Conservation (phyloP, 2,329 filamentous ascomycete species). For the Botryotinia convoluta region DNA sequence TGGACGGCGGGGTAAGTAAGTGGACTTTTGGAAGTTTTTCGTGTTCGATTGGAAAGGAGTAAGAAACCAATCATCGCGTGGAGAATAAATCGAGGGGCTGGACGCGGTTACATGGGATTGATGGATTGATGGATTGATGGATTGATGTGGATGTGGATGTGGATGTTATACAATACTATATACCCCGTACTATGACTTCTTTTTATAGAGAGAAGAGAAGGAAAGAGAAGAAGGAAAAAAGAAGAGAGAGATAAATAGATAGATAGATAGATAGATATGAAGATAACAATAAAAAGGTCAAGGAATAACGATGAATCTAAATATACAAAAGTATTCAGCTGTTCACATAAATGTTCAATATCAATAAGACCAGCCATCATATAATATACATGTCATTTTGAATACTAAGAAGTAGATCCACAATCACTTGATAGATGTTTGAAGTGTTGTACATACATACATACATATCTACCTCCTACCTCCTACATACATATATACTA, state of each 20-base stretch:
- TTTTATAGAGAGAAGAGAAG: not conserved
- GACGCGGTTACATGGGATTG: constrained; percentile 11
- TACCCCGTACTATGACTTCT: not conserved
- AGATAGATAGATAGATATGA: no score
- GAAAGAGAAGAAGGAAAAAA: not conserved
- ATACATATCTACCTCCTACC: no score
- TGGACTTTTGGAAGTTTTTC: not conserved
- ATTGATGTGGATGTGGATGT: not conserved
- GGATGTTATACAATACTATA: not conserved
- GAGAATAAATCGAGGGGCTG: constrained; percentile 17
- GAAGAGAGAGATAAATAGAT: not conserved
- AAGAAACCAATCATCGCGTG: constrained; percentile 33
- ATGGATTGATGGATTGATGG: not conserved
- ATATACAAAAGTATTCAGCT: not conserved
- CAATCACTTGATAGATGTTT: not conserved
- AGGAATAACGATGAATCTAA: not conserved
- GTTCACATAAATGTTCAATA: not conserved
- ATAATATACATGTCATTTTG: not conserved
- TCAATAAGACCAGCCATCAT: not conserved
- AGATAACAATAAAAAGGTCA: not conserved
- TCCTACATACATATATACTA: no score
- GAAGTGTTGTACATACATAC: constrained; percentile 12
- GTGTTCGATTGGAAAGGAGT: not conserved
- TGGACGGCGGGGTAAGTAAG: constrained; percentile 9
- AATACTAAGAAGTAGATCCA: not conserved